Evolutionary conservation across 257 asterid genomes (phyloP).

Genomic region (Striga asiatica): DNA sequence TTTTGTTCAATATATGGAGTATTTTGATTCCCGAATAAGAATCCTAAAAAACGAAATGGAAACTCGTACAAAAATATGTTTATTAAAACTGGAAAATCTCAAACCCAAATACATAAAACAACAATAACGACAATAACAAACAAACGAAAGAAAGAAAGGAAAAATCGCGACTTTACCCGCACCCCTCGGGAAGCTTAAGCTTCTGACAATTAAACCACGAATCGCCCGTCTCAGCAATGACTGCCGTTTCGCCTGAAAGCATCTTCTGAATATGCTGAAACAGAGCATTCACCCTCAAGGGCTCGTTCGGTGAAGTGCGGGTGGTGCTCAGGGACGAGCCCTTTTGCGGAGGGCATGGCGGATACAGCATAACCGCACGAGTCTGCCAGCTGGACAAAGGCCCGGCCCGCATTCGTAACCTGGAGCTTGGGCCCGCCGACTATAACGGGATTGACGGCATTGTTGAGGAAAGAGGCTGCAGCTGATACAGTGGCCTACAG

Average conservation of each 20-base stretch:
- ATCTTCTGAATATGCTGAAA: constrained; percentile 20
- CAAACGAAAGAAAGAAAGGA: background rate
- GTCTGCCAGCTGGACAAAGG: constrained; percentile 50
- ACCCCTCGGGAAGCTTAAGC: constrained; percentile 8
- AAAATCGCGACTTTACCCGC: background rate
- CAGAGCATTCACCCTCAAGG: constrained; percentile 28
- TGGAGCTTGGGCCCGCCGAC: constrained; percentile 78
- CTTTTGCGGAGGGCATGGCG: constrained; percentile 82
- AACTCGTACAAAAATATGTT: constrained; percentile 14
- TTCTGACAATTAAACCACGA: constrained; percentile 19
- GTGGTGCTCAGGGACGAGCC: constrained; percentile 65
- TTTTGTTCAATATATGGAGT: too few relatives aligned
- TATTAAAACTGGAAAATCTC: too few relatives aligned
- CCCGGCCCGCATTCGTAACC: too few relatives aligned
- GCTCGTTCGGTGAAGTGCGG: constrained; percentile 64
- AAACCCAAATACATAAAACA: too few relatives aligned
- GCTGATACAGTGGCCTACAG: constrained; percentile 67
- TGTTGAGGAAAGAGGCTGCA: constrained; percentile 57
- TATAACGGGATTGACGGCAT: constrained; percentile 68
- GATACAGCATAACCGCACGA: constrained; percentile 57
- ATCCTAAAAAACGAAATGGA: too few relatives aligned
- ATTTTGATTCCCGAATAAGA: too few relatives aligned
- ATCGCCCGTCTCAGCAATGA: constrained; percentile 32
- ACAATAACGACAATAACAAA: too few relatives aligned
- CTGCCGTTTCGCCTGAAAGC: constrained; percentile 58